Conservation (phyloP, 106 monocot species). For the Dendrobium nobile region DNA sequence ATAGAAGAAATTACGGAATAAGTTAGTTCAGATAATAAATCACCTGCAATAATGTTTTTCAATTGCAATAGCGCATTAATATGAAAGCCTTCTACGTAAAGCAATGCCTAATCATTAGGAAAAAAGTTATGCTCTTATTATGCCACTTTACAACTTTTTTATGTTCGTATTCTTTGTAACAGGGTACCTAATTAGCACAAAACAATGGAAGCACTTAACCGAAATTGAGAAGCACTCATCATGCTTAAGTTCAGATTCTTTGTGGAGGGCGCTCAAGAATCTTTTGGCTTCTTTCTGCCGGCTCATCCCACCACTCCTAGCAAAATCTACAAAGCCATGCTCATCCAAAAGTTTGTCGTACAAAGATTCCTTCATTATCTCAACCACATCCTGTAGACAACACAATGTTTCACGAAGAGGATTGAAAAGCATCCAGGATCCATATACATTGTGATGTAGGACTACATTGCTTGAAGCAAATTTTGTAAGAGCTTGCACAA, state of each 20-base stretch:
- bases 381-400: slow-evolving; percentile 76
- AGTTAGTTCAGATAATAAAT: neutral
- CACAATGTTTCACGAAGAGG: neutral
- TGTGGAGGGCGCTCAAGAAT: slow-evolving; percentile 77
- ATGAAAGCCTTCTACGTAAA: too few species aligned
- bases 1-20: neutral
- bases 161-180: too few species aligned
- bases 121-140: too few species aligned
- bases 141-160: too few species aligned
- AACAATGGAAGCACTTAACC: slow-evolving; percentile 30
- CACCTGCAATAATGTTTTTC: neutral
- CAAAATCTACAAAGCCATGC: slow-evolving; percentile 85
- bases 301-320: slow-evolving; percentile 91
- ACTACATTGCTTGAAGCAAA: too few species aligned
- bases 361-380: slow-evolving; percentile 98
- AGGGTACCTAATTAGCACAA: neutral
- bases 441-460: too few species aligned
- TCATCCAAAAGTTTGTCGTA: slow-evolving; percentile 97
- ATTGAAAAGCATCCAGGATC: neutral
- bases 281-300: slow-evolving; percentile 87
- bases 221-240: slow-evolving; percentile 85
- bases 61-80: neutral
- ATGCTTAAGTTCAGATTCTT: slow-evolving; percentile 73
- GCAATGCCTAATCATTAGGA: too few species aligned
- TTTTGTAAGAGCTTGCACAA: too few species aligned